Evolutionary conservation across 1,284 basidiomycete species (phyloP).

Genomic region (Blastosporella zonata): DNA sequence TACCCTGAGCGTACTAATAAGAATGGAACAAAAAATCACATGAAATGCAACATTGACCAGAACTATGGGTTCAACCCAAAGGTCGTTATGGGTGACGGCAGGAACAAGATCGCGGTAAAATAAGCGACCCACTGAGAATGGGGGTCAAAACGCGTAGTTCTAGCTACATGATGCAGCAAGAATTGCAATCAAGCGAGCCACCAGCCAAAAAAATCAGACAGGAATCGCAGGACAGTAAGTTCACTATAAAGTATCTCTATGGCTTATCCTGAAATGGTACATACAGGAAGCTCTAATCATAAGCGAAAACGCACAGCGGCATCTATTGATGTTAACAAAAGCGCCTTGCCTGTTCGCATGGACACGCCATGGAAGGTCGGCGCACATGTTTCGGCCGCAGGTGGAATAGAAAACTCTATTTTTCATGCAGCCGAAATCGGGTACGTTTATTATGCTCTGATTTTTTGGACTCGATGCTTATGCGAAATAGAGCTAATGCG

Average conservation of each 20-base stretch:
- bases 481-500: constrained; percentile 61
- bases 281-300: background rate
- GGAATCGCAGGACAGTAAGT: background rate
- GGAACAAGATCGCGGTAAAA: too few species aligned
- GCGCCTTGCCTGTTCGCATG: constrained; percentile 29
- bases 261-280: too few species aligned
- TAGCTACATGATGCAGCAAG: constrained; percentile 2
- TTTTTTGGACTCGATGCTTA: background rate
- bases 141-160: constrained; percentile 17
- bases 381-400: constrained; percentile 79
- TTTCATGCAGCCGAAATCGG: constrained; percentile 71
- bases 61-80: too few species aligned
- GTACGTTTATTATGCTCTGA: constrained; percentile 34
- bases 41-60: too few species aligned
- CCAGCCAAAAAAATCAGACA: constrained; percentile 12
- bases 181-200: background rate
- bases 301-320: constrained; percentile 15
- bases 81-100: too few species aligned
- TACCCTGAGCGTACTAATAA: too few species aligned
- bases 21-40: too few species aligned
- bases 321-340: constrained; percentile 13
- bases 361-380: constrained; percentile 65
- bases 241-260: background rate
- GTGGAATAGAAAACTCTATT: constrained; percentile 75
- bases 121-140: background rate